Percentiles rank a stretch among this genome's conserved stretches.
phyloP scores from a whole-genome alignment of 164 flowering plant genomes.

The Berberis vulgaris region DNA sequence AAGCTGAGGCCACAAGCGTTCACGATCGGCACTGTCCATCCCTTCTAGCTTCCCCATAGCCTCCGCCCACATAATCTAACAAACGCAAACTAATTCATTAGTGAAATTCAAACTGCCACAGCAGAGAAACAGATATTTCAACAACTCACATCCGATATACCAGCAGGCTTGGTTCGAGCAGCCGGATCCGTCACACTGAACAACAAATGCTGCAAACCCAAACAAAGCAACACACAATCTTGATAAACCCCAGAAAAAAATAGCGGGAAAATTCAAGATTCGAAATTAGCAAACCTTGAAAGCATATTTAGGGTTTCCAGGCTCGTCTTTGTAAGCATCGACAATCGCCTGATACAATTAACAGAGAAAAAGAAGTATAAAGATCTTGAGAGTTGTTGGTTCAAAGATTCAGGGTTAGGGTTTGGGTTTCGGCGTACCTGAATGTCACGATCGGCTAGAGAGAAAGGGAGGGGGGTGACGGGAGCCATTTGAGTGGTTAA shows the following conservation, averaged over 20 bases:
- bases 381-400: not conserved
- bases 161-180: slow-evolving; percentile 70
- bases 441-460: slow-evolving; percentile 94
- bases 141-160: slow-evolving; percentile 88
- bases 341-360: slow-evolving; percentile 55
- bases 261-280: slow-evolving; percentile 4
- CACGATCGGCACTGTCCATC: slow-evolving; percentile 79
- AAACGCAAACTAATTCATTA: slow-evolving; percentile 26
- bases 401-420: not conserved
- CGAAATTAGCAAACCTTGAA: slow-evolving; percentile 57
- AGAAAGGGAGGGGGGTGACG: slow-evolving; percentile 85
- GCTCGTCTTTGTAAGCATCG: slow-evolving; percentile 89
- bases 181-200: slow-evolving; percentile 92
- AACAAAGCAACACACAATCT: slow-evolving; percentile 6
- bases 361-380: not conserved
- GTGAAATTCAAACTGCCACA: not conserved
- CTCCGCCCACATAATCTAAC: slow-evolving; percentile 99
- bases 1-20: slow-evolving; percentile 94
- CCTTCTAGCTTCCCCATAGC: slow-evolving; percentile 94
- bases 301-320: slow-evolving; percentile 80
- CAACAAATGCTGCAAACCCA: slow-evolving; percentile 67
- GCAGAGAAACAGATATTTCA: slow-evolving; percentile 2
- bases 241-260: slow-evolving; percentile 7
- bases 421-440: slow-evolving; percentile 31
- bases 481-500: slow-evolving; percentile 98